phyloP scores from a whole-genome alignment of 164 flowering plant genomes.

The Taxillus chinensis region DNA sequence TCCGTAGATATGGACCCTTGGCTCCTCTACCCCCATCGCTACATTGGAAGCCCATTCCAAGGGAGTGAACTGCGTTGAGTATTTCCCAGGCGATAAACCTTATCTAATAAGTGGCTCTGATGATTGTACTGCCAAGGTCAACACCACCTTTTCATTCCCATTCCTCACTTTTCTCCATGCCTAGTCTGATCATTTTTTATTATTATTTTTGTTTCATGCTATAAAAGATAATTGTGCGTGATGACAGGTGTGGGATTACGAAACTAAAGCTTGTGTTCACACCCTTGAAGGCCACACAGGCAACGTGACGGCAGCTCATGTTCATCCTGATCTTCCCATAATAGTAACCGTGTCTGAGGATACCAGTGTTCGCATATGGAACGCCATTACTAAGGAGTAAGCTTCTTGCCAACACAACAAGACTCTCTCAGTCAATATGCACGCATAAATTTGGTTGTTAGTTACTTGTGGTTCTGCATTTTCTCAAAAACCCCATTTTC shows the following conservation, averaged over 20 bases:
- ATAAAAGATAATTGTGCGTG: not conserved
- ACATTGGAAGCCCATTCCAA: conserved; percentile 1
- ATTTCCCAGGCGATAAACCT: not conserved
- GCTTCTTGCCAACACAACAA: not conserved
- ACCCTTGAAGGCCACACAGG: not conserved
- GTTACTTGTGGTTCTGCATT: not conserved
- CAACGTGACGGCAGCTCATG: not conserved
- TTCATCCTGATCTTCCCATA: not conserved
- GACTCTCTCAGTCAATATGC: not conserved
- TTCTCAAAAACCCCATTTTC: not conserved
- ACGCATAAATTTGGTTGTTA: not conserved
- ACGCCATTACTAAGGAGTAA: not conserved
- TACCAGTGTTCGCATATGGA: not conserved
- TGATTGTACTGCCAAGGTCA: not conserved
- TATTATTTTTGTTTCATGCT: not conserved
- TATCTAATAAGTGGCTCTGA: not conserved
- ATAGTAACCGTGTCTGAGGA: not conserved
- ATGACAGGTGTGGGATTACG: not conserved
- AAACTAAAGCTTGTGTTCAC: not conserved
- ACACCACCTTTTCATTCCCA: not conserved
- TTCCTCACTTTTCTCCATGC: not conserved
- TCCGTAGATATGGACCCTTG: not conserved
- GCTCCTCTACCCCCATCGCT: not conserved
- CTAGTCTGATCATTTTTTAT: not conserved
- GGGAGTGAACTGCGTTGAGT: not conserved